phyloP scores from a whole-genome alignment of 2,329 filamentous ascomycete genomes.

The Clarireedia paspali region DNA sequence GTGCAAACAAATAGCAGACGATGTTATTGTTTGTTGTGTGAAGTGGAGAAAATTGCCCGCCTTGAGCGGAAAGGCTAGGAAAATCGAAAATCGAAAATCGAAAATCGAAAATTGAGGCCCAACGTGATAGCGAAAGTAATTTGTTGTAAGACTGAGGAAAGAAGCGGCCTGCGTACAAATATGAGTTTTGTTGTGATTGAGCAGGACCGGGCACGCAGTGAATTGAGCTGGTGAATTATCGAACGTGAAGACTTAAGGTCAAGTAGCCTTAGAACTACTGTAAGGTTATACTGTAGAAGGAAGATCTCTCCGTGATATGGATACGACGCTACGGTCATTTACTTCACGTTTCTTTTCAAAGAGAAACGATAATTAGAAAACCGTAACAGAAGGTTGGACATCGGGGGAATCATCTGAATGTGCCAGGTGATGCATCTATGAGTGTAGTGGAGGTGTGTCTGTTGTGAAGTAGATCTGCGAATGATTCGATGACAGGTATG shows the following conservation, averaged over 20 bases:
- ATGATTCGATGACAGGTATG: neutral
- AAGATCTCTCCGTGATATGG: too few relatives aligned
- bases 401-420: neutral
- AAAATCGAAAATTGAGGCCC: neutral
- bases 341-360: too few relatives aligned
- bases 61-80: neutral
- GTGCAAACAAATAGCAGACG: neutral
- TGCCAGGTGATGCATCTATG: neutral
- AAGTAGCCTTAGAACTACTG: neutral
- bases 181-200: neutral
- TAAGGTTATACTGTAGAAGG: too few relatives aligned
- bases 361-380: too few relatives aligned
- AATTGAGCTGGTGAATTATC: neutral
- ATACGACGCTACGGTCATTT: too few relatives aligned
- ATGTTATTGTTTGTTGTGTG: neutral
- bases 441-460: neutral
- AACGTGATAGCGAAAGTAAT: too few relatives aligned
- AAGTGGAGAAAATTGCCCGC: neutral
- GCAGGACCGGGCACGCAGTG: neutral
- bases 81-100: neutral
- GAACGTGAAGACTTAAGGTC: neutral
- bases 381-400: neutral
- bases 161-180: too few relatives aligned
- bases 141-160: neutral
- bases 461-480: neutral